phyloP scores from a whole-genome alignment of 768 basidiomycete genomes.

The Glaciozyma antarctica region DNA sequence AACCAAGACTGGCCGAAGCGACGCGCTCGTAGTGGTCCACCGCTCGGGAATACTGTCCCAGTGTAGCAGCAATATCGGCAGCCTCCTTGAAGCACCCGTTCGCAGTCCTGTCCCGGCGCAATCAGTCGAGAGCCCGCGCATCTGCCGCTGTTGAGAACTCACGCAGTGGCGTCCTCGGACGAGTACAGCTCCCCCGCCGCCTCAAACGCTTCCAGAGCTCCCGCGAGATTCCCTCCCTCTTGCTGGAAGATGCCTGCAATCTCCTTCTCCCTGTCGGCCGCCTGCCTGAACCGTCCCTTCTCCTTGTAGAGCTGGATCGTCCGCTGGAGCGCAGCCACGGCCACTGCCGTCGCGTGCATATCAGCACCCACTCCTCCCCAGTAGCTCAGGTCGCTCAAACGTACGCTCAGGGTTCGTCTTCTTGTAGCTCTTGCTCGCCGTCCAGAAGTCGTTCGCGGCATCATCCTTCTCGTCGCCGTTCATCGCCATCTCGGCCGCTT shows the following conservation, averaged over 20 bases:
- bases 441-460: constrained; percentile 98
- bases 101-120: constrained; percentile 57
- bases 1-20: constrained; percentile 67
- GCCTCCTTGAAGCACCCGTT: constrained; percentile 94
- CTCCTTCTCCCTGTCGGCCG: constrained; percentile 95
- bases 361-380: not conserved
- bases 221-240: constrained; percentile 54
- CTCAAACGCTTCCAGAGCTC: constrained; percentile 56
- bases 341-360: constrained; percentile 50
- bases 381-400: constrained; percentile 32
- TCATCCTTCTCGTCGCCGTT: constrained; percentile 79
- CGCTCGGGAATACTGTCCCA: constrained; percentile 74
- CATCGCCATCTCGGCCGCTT: constrained; percentile 90
- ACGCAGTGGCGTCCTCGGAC: constrained; percentile 96
- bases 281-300: constrained; percentile 86
- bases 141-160: constrained; percentile 38
- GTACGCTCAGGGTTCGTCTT: constrained; percentile 72
- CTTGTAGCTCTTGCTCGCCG: constrained; percentile 93
- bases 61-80: constrained; percentile 82
- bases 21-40: constrained; percentile 85
- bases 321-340: constrained; percentile 72
- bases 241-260: constrained; percentile 86
- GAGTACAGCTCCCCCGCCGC: constrained; percentile 93
- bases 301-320: constrained; percentile 75
- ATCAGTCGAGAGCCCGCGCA: not conserved